A percentile compares a stretch with the other conserved stretches of the same genome.
phyloP scores from a whole-genome alignment of 257 asterid genomes.

The Eustoma russellianum region DNA sequence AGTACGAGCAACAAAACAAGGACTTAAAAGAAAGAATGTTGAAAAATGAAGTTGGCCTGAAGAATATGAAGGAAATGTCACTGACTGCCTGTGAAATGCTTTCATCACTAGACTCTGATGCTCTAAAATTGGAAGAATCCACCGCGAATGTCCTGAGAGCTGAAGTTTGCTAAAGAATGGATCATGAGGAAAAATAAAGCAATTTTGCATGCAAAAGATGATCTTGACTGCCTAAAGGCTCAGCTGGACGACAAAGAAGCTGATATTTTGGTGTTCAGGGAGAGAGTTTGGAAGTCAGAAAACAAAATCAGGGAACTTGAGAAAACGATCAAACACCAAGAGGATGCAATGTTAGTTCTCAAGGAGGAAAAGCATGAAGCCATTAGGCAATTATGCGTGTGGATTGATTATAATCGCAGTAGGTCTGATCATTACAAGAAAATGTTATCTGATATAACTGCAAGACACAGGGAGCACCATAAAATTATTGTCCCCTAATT shows the following conservation, averaged over 20 bases:
- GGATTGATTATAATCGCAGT: slow-evolving; percentile 78
- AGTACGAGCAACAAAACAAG: slow-evolving; percentile 27
- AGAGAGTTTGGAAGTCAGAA: slow-evolving; percentile 58
- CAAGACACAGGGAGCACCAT: slow-evolving; percentile 6
- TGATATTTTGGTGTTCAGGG: slow-evolving; percentile 48
- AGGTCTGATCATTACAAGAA: slow-evolving; percentile 66
- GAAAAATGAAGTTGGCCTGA: slow-evolving; percentile 18
- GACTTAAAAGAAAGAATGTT: slow-evolving; percentile 26
- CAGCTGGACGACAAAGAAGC: slow-evolving; percentile 65
- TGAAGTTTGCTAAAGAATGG: slow-evolving; percentile 61
- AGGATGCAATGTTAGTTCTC: slow-evolving; percentile 50
- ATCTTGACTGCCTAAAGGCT: slow-evolving; percentile 36
- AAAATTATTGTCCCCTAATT: not conserved
- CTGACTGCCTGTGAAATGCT: slow-evolving; percentile 39
- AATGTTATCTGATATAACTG: slow-evolving; percentile 33
- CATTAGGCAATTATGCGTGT: slow-evolving; percentile 78
- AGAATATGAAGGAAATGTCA: slow-evolving; percentile 36
- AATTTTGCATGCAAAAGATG: slow-evolving; percentile 27
- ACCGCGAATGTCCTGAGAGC: slow-evolving; percentile 46
- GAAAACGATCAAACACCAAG: slow-evolving; percentile 44
- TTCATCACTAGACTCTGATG: slow-evolving; percentile 38
- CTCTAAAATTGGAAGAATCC: slow-evolving; percentile 47
- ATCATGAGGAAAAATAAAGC: slow-evolving; percentile 52
- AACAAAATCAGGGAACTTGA: slow-evolving; percentile 60
- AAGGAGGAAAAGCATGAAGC: slow-evolving; percentile 85